A percentile compares a stretch with the other conserved stretches of the same genome.
These are phyloP conservation scores for Paramecium biaurelia DNA, from an alignment of 73 alveolate species.

Conservation along the genomic window DNA sequence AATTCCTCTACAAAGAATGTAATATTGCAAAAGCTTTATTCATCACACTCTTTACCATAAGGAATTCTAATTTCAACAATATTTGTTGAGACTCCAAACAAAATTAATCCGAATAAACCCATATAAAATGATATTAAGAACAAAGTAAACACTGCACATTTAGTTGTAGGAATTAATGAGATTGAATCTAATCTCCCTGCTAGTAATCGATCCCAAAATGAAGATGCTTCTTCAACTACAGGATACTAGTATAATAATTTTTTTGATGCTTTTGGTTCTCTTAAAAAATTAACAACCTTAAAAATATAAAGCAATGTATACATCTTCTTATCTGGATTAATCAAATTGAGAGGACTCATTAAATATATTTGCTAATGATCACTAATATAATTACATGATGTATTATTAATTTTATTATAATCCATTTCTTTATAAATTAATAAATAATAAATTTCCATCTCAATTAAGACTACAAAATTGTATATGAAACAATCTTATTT, in stretches of 20 bases:
- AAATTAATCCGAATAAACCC: constrained; percentile 20
- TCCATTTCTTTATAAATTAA: not conserved
- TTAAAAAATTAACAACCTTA: not conserved
- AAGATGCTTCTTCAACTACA: not conserved
- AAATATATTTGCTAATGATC: not conserved
- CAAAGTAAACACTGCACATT: not conserved
- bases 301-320: not conserved
- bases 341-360: not conserved
- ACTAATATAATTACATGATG: not conserved
- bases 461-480: not conserved
- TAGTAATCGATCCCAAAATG: not conserved
- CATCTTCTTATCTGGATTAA: constrained; percentile 10
- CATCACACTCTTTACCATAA: not conserved
- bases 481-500: too few relatives aligned
- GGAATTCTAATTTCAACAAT: not conserved
- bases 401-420: constrained; percentile 4
- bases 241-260: not conserved
- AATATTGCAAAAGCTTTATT: not conserved
- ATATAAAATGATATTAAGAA: constrained; percentile 9
- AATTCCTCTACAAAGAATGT: not conserved
- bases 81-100: constrained; percentile 3
- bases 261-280: not conserved
- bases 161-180: not conserved
- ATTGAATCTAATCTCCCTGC: not conserved
- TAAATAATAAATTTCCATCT: not conserved